Evolutionary conservation across 1,284 basidiomycete species (phyloP), one percentile per base, ranked within the genome.

Genomic region (Inonotus hispidus): DNA sequence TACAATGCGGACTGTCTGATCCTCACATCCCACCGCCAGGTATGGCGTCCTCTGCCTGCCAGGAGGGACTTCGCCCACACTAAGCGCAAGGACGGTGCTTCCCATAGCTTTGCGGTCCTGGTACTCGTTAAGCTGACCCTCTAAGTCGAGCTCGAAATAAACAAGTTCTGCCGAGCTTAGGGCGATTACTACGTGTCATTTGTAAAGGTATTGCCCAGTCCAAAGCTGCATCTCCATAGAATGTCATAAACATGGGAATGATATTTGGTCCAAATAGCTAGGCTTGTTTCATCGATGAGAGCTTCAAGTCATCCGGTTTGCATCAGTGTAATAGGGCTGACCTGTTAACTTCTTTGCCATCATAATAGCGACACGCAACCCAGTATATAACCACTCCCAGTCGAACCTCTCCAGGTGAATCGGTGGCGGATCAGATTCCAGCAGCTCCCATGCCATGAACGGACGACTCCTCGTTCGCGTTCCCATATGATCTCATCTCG

Each of bases 11-110:
- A 99, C 96, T 5, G 97, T 99, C 70, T 97, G 93, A 69, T 99
- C 96, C 71, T 98, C 96, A 70, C 97, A 99, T 27, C 97, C 97
- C 39, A 99, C 96, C 43, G 97, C 96, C 90, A 99, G 75, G 73
- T 91, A 99, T 1, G 95, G 92, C 2, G 95, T 98, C 64, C 96
- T 79, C 71, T 95, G 94, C 57, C 95, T 80, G 0, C 92, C 97
- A 66, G 95, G 92, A 0, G 97, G 95, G 3, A 98, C 94, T 63
- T 98, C 95, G 0, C 88, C 94, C 57, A 99, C 85, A 70, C 93
- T 97, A 71, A 99, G 75, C 7, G 95, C 92, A 23, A 97, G 81
- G 1, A 98, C 93, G 4, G 93, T 93, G 53, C 93, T 95, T n/a
- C 95, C 96, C 88, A 99, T 92, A 1, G 90, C 87, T 74, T 97